phyloP scores from a whole-genome alignment of 73 alveolate species.

The Tetrahymena thermophila region DNA sequence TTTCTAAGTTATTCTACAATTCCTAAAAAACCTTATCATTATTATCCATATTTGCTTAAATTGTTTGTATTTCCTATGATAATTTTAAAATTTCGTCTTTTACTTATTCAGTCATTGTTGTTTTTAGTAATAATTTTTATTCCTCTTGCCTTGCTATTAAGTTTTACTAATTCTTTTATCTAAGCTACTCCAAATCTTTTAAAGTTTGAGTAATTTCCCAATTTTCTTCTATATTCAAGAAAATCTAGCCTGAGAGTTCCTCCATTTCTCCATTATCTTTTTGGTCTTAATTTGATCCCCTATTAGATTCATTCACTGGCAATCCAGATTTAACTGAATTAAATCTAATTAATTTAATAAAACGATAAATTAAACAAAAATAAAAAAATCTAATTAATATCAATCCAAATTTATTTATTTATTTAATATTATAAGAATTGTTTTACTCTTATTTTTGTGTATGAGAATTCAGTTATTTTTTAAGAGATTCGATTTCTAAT shows the following conservation, averaged over 20 bases:
- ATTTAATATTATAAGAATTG: no score
- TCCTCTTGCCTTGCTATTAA: not conserved
- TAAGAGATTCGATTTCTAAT: slow-evolving; percentile 58
- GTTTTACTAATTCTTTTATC: not conserved
- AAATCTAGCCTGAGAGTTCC: not conserved
- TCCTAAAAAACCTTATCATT: not conserved
- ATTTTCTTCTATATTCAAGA: not conserved
- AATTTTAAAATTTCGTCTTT: not conserved
- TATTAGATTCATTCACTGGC: not conserved
- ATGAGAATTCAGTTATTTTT: not conserved
- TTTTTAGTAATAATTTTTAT: not conserved
- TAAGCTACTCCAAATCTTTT: not conserved
- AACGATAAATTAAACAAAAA: not conserved
- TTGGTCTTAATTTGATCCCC: not conserved
- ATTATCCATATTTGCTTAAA: not conserved
- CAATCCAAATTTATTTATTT: no score
- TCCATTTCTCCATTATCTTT: not conserved
- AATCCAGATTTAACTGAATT: not conserved
- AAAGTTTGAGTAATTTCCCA: not conserved
- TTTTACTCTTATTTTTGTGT: not conserved
- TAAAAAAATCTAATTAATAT: not conserved
- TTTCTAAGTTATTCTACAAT: not conserved
- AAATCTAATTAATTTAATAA: not conserved
- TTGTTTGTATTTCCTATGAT: not conserved
- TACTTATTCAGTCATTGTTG: not conserved